Percentiles rank a stretch among this genome's conserved stretches.
phyloP scores from a whole-genome alignment of 129 eudicot species.

The Flaveria brownii region DNA sequence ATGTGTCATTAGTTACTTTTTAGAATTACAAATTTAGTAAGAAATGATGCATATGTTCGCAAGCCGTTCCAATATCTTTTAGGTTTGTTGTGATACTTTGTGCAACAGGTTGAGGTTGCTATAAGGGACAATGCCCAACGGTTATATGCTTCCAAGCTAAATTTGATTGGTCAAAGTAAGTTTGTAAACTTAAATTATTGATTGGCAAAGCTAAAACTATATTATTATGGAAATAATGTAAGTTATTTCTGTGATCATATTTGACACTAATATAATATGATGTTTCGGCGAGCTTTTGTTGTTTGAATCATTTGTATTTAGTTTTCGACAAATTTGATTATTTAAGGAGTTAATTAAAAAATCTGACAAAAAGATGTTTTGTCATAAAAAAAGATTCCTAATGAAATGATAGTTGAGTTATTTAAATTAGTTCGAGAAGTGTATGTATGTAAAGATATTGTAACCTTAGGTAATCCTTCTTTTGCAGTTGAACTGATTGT shows the following conservation, averaged over 20 bases:
- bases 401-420: not conserved
- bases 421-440: not conserved
- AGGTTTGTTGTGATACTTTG: constrained; percentile 1
- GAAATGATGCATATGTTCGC: constrained; percentile 4
- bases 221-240: not conserved
- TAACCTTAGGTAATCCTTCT: not conserved
- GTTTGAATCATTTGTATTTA: not conserved
- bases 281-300: not conserved
- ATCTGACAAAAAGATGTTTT: not conserved
- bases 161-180: constrained; percentile 65
- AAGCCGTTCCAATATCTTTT: constrained; percentile 18
- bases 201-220: not conserved
- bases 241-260: not conserved
- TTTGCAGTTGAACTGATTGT: not conserved
- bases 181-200: not conserved
- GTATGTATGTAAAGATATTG: not conserved
- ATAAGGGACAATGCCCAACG: constrained; percentile 93
- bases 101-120: constrained; percentile 91
- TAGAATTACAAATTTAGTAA: constrained; percentile 13
- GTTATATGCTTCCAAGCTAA: constrained; percentile 72
- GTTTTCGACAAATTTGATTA: not conserved
- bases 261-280: not conserved
- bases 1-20: not conserved
- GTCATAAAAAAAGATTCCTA: not conserved
- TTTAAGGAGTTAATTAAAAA: not conserved